Base-by-base conservation (phyloP, 2,329 filamentous ascomycete genomes). In the Aspergillus quadrilineatus region DNA sequence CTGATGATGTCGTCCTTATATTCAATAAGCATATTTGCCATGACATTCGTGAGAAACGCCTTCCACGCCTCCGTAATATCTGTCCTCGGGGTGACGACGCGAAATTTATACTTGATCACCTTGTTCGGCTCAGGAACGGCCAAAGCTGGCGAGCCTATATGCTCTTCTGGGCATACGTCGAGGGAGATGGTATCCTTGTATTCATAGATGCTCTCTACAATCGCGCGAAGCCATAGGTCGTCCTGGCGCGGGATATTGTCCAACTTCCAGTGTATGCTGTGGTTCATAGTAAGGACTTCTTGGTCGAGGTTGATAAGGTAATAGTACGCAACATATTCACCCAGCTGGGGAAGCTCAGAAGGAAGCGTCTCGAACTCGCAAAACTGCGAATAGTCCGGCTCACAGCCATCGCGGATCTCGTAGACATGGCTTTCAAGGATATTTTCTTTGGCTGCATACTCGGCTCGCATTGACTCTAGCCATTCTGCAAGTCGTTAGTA, bases 181-280 rank as follows among this genome's bases (percentile, higher is more conserved):
- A 49, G 55, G 44, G 49, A 57, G 36, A 57, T 53, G 14, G 55
- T 57, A 34, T 28, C 49, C 49, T 53, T 53, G 34, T 49, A 32
- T 14, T 6, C 9, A 49, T 48, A 52, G 26, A 57, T 53, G 30
- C 55, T 57, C 2, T 44, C 26, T 37, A 12, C 29, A 26, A 57
- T 48, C 12, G 55, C 55, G 28, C 28, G 37, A 49, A 53, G n/a
- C 43, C 49, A 57, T 43, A 57, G 55, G 1, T 49, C n/a, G 44
- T 53, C 36, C 44, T 57, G 8, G 17, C 55, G 55, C 36, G 55
- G 49, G 55, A 57, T 57, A 44, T 53, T 52, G 3, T 22, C 36
- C 36, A 57, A 29, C 43, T 57, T 57, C 55, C 55, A 57, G 17
- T 57, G 55, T 45, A 57, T 44, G 49, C 49, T 49, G 44, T 43